Percentiles rank a stretch among this genome's conserved stretches.
Evolutionary conservation across 768 basidiomycete species (phyloP).

Genomic region (Mycena maculata): DNA sequence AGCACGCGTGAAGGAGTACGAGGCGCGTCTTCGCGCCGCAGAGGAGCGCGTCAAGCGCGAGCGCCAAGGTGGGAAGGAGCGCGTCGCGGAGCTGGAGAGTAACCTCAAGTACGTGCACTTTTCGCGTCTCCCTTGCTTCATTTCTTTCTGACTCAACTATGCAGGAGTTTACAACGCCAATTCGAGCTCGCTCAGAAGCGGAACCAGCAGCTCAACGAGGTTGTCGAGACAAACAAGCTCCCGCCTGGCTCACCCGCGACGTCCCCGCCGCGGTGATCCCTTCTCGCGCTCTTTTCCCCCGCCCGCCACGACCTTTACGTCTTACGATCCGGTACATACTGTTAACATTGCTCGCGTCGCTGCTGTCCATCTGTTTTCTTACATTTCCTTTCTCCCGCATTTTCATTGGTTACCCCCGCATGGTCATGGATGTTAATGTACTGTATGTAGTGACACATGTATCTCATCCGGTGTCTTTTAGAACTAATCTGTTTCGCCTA

Average conservation of each 20-base stretch:
- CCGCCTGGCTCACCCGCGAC: conserved; percentile 37
- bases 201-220: conserved; percentile 67
- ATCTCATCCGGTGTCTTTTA: too few species aligned
- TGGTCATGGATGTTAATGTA: conserved; percentile 20
- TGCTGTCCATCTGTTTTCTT: conserved; percentile 29
- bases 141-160: conserved; percentile 20
- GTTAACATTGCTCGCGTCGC: not conserved
- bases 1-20: conserved; percentile 93
- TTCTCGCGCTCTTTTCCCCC: not conserved
- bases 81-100: conserved; percentile 76
- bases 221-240: conserved; percentile 56
- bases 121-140: conserved; percentile 2
- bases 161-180: conserved; percentile 80
- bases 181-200: conserved; percentile 84
- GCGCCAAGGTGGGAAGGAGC: conserved; percentile 93
- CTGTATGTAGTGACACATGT: too few species aligned
- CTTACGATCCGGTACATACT: not conserved
- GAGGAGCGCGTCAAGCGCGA: conserved; percentile 95
- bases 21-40: conserved; percentile 79
- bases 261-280: conserved; percentile 33
- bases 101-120: conserved; percentile 69
- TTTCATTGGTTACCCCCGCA: conserved; percentile 10
- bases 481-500: too few species aligned
- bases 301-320: conserved; percentile 7
- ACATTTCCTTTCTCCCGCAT: conserved; percentile 5